Evolutionary conservation across 129 eudicot species (phyloP), one percentile per base, ranked within the genome.

Genomic region (Lactuca sativa): DNA sequence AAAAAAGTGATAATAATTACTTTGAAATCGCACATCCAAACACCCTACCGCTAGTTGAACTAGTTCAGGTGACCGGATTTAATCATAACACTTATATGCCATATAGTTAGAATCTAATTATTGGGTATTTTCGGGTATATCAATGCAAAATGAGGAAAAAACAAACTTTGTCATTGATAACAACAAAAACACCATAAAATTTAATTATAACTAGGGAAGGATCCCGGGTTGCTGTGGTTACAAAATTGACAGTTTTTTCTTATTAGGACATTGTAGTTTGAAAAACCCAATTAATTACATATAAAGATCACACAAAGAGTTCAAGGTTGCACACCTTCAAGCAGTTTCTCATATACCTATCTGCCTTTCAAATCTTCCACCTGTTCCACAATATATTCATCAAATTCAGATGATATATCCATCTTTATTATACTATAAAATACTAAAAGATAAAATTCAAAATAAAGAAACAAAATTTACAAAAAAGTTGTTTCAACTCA

Each of bases 311-410:
- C 40, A 16, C 6, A 25, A 62, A 34, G 21, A 21, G 9, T 69
- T 87, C 86, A 93, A 58, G 98, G 98, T 74, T 85, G 96, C 63
- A 89, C 96, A 66, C 96, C 86, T 81, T 93, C 98, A 48, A 93
- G 81, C 84, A 93, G 92, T 73, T 93, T 93, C 86, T 93, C 98
- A n/a, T 93, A 93, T 32, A 89, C 96, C 73, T 93, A 92, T 61
- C 95, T 83, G 48, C 88, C 96, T 30, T 95, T 72, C 81, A 93
- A 64, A 86, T 93, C 98, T n/a, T n/a, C n/a, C n/a, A n/a, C n/a
- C n/a, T 93, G 84, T 69, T 66, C 62, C 65, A 80, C 9, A 74
- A 54, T 12, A 1, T 62, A 51, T 9, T 3, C 54, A 38, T 53
- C 11, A 34, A 11, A 54, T 36, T 34, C 9, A 54, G 38, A 68